Evolutionary conservation across 2,329 filamentous ascomycete species (phyloP).

Genomic region (Pestalotiopsis fici): DNA sequence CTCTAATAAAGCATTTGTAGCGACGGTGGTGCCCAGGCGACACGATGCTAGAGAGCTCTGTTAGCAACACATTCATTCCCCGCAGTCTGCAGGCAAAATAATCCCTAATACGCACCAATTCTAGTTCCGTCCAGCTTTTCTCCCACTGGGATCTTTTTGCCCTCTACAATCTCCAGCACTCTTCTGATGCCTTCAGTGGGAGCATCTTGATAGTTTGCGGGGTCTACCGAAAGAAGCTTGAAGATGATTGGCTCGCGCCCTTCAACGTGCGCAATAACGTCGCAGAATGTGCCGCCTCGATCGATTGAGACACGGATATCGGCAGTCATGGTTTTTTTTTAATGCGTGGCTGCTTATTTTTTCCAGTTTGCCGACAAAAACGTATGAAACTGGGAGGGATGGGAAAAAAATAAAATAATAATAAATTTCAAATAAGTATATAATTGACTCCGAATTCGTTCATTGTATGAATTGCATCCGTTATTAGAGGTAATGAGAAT

Average conservation of each 20-base stretch:
- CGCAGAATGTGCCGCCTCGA: conserved; percentile 75
- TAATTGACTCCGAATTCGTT: neutral
- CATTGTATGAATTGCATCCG: neutral
- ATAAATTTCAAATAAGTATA: neutral
- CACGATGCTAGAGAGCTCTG: conserved; percentile 53
- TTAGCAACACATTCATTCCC: neutral
- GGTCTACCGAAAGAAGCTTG: conserved; percentile 74
- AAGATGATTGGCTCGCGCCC: conserved; percentile 70
- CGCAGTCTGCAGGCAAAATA: neutral
- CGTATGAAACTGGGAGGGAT: too few species aligned
- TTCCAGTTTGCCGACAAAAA: neutral
- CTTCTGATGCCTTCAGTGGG: conserved; percentile 72
- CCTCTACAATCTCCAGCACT: conserved; percentile 63
- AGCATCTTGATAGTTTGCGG: conserved; percentile 69
- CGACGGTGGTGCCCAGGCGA: conserved; percentile 75
- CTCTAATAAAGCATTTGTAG: conserved; percentile 74
- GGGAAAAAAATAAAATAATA: neutral
- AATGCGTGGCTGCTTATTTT: neutral
- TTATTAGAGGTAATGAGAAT: neutral
- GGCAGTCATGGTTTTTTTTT: neutral
- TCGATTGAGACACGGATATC: conserved; percentile 34
- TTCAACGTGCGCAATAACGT: conserved; percentile 65
- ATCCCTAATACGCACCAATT: conserved; percentile 22
- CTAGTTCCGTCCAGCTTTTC: conserved; percentile 31
- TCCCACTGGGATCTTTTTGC: conserved; percentile 49